Evolutionary conservation across 148 eudicot species (phyloP).

Genomic region (Rhododendron simsii): DNA sequence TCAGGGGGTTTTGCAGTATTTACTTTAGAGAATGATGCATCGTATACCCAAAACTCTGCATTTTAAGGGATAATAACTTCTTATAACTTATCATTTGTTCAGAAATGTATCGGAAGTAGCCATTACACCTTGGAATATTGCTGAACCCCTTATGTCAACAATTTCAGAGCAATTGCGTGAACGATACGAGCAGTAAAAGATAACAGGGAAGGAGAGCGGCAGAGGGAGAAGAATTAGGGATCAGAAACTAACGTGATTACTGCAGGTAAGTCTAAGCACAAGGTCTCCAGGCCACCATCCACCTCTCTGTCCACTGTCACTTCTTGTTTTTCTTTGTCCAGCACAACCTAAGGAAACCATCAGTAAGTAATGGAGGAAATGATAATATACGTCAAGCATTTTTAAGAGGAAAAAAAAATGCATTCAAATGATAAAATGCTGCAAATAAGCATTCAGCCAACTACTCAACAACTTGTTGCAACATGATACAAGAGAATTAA

Average conservation of each 20-base stretch:
- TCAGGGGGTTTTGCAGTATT: neutral
- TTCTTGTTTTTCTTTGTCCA: conserved; percentile 70
- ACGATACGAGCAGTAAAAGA: neutral
- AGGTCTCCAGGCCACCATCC: conserved; percentile 90
- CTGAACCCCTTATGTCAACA: neutral
- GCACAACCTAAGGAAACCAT: conserved; percentile 59
- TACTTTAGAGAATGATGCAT: neutral
- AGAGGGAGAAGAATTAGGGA: conserved; percentile 6
- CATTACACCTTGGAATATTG: neutral
- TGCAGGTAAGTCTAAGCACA: conserved; percentile 83
- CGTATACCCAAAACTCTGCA: neutral
- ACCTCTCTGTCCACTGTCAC: conserved; percentile 95
- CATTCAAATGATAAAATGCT: neutral
- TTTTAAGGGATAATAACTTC: neutral
- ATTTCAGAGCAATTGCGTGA: neutral
- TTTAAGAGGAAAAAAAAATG: neutral
- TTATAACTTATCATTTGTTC: neutral
- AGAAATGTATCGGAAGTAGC: neutral
- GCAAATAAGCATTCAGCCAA: neutral
- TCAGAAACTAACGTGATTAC: conserved; percentile 62
- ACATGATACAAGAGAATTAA: neutral
- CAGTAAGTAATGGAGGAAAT: neutral
- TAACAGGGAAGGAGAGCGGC: neutral
- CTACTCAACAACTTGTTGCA: neutral
- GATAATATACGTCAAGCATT: neutral